Base-by-base conservation (phyloP, 176 grass and related monocot species). In the Triticum urartu region DNA sequence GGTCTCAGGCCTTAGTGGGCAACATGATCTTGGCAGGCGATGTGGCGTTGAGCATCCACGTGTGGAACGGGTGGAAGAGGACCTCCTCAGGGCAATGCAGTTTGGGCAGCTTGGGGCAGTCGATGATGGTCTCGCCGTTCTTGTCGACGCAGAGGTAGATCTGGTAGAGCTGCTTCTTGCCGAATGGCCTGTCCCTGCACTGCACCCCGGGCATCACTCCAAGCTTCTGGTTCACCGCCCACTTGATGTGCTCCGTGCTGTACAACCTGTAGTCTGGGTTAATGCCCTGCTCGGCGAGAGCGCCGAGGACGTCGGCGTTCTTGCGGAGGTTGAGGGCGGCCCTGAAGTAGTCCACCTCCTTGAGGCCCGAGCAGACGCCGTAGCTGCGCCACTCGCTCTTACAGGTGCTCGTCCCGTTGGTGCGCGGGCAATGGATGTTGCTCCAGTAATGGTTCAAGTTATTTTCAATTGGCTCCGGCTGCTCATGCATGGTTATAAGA, bases 391-490 rank as follows among this genome's bases (percentile, higher is more conserved):
- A 91, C 11, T 5, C 30, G 24, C 64, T 81, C 77, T 67, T 91
- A 86, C 86, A 91, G 1, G 50, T 6, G 76, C 13, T 40, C 50
- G 43, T 18, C 30, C 70, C 52, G 77, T 91, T 58, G 32, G 72
- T 91, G 38, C 77, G 39, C 5, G 89, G 89, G 38, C 89, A 91
- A 81, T 81, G 88, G 62, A 91, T 47, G 77, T 85, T 91, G 77
- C 25, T 78, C 86, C 86, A 88, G 89, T 88, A 87, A 63, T 79
- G 62, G 67, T 91, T 80, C n/a, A 91, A 24, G 35, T 54, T 87
- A 63, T 91, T 87, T 58, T 73, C 59, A 9, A 88, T 79, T 38
- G 54, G 42, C 12, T 74, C 28, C 2, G 88, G 14, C 89, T 90
- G 66, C 18, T 77, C 6, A 50, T 50, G 47, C 13, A 50, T 50